Conservation (phyloP, 1,284 basidiomycete species). For the Microbotryum lychnidis-dioicae region DNA sequence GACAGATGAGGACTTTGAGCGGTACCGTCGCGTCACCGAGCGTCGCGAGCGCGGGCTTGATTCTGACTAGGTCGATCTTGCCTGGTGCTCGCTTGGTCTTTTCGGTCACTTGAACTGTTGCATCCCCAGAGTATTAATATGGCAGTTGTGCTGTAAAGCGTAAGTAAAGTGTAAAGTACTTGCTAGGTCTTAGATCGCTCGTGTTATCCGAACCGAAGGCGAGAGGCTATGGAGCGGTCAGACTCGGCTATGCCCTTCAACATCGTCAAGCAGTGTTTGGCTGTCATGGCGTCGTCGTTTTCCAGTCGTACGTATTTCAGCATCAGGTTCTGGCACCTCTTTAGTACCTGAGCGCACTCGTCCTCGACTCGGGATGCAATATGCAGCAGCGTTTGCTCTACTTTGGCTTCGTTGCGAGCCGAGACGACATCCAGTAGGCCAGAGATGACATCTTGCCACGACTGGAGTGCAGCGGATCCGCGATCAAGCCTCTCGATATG, state of each 20-base stretch:
- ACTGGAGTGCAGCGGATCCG: slow-evolving; percentile 10
- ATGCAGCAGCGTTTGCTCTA: slow-evolving; percentile 1
- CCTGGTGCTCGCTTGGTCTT: too few species aligned
- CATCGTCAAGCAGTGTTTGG: slow-evolving; percentile 8
- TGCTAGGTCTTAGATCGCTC: too few species aligned
- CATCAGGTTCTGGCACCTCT: slow-evolving; percentile 6
- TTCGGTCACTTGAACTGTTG: too few species aligned
- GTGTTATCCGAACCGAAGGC: too few species aligned
- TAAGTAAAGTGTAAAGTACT: too few species aligned
- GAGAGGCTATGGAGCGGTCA: neutral
- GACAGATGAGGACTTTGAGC: too few species aligned
- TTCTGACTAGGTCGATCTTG: too few species aligned
- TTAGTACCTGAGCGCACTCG: slow-evolving; percentile 4
- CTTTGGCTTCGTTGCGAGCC: slow-evolving; percentile 21
- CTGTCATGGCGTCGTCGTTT: neutral
- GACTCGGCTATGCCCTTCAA: slow-evolving; percentile 13
- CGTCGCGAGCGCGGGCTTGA: too few species aligned
- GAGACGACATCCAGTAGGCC: slow-evolving; percentile 25
- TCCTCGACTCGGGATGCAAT: neutral
- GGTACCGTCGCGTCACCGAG: too few species aligned
- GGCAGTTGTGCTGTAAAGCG: too few species aligned
- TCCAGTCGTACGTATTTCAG: slow-evolving; percentile 3
- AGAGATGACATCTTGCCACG: slow-evolving; percentile 25
- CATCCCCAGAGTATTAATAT: too few species aligned
- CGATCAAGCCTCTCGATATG: slow-evolving; percentile 18